Base-by-base conservation (phyloP, 1,284 basidiomycete species). In the Abortiporus biennis region DNA sequence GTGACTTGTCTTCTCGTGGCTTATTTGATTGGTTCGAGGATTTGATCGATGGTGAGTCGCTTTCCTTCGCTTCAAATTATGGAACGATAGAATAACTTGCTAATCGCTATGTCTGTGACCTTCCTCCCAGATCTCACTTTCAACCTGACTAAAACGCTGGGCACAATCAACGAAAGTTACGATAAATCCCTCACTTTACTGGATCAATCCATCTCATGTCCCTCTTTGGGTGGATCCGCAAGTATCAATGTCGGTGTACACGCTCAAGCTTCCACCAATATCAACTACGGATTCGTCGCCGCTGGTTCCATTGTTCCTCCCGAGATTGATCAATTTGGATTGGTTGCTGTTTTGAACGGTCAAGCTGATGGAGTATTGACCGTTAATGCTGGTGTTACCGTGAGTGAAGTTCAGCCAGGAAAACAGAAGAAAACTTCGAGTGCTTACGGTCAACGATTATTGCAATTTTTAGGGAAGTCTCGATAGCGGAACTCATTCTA, bases 281-380 rank as follows among this genome's bases (percentile, higher is more conserved):
- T 68, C 12, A 55, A 56, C 19, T 55, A 74, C 32, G 72, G 73
- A 9, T 54, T 72, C 17, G 64, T 59, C 3, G 67, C 64, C 0
- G 57, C 55, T 3, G 74, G 74, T 2, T 67, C 62, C 1, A 43
- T 75, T 19, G 38, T 74, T 3, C 72, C 72, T 1, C 70, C 71
- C 13, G 46, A 55, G 6, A 21, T 71, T 31, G 43, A 43, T 3
- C 51, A 64, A 4, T 62, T 70, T 41, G 62, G 50, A 19, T 35
- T 65, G 4, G 57, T 61, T 37, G 58, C 54, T 40, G 49, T 62
- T 55, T 38, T 47, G 44, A 37, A 40, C 21, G 40, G 24, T 13
- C 13, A 35, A 19, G 39, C 67, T 15, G 49, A 59, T 24, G 65
- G 63, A 3, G 56, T 53, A 4, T 47, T 71, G 25, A 57, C 55